phyloP scores from a whole-genome alignment of 768 basidiomycete species.

The Boletus huronensis region DNA sequence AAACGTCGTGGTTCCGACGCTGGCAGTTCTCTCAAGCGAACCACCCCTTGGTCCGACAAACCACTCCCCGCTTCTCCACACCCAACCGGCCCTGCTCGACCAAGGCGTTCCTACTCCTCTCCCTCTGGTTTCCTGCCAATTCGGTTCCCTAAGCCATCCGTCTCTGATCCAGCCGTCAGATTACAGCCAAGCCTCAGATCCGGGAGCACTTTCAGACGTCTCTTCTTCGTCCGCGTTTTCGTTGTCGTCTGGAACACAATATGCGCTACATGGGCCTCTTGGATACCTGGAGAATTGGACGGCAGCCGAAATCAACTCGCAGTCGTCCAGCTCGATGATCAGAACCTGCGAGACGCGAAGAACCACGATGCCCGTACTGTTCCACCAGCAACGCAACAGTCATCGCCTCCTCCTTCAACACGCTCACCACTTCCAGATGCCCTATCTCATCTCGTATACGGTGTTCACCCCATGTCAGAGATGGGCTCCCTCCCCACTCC shows the following conservation, averaged over 20 bases:
- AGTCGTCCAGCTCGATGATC: conserved; percentile 6
- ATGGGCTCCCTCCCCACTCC: conserved; percentile 22
- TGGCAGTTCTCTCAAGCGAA: conserved; percentile 40
- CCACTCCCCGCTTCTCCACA: conserved; percentile 37
- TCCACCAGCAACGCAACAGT: conserved; percentile 17
- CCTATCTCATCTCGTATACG: conserved; percentile 5
- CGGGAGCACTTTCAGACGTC: conserved; percentile 45
- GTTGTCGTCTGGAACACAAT: conserved; percentile 68
- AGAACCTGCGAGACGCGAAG: conserved; percentile 4
- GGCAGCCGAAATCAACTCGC: conserved; percentile 8
- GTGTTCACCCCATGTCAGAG: conserved; percentile 12
- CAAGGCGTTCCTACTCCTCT: conserved; percentile 63
- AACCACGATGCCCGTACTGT: conserved; percentile 17
- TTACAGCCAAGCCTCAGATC: conserved; percentile 39
- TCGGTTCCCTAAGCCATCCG: conserved; percentile 30
- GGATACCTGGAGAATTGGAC: conserved; percentile 27
- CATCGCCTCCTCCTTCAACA: conserved; percentile 22
- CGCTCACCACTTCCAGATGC: conserved; percentile 23
- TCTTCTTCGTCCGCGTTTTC: conserved; percentile 71
- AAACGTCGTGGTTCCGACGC: conserved; percentile 29
- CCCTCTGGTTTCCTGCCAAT: conserved; percentile 49
- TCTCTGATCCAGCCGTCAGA: conserved; percentile 32
- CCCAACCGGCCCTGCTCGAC: conserved; percentile 28
- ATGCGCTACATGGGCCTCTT: conserved; percentile 57
- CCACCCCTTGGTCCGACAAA: conserved; percentile 55